Evolutionary conservation across 2,329 filamentous ascomycete species (phyloP).

Genomic region (Aspergillus sclerotialis): DNA sequence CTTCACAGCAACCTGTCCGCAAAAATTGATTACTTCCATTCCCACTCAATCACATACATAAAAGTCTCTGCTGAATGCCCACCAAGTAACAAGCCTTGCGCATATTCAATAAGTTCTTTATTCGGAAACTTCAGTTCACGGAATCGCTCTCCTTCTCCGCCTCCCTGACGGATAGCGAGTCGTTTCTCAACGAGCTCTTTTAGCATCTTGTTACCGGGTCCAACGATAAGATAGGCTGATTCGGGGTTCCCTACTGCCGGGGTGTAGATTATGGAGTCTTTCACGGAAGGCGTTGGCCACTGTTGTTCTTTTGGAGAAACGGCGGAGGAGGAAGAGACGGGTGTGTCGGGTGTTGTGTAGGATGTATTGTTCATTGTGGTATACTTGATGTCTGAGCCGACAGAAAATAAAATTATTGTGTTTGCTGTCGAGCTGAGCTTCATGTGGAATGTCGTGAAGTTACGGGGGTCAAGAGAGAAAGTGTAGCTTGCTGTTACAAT

Average conservation of each 20-base stretch:
- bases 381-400: conserved; percentile 20
- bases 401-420: conserved; percentile 22
- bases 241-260: conserved; percentile 4
- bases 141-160: conserved; percentile 17
- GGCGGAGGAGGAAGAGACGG: neutral
- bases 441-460: conserved; percentile 28
- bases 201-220: conserved; percentile 21
- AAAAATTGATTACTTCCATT: conserved; percentile 12
- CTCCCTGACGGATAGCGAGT: conserved; percentile 13
- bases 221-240: conserved; percentile 19
- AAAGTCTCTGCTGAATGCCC: conserved; percentile 22
- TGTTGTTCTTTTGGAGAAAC: conserved; percentile 3
- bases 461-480: conserved; percentile 23
- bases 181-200: conserved; percentile 18
- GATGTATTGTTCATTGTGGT: conserved; percentile 9
- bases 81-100: conserved; percentile 18
- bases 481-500: conserved; percentile 19
- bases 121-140: conserved; percentile 14
- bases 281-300: conserved; percentile 19
- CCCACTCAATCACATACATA: conserved; percentile 27
- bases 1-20: no score
- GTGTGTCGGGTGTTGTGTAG: neutral
- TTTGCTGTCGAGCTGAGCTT: conserved; percentile 20
- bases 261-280: conserved; percentile 16
- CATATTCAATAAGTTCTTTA: conserved; percentile 22